Base-by-base conservation (phyloP, 139 green algal genomes). In the Microglena sp. region DNA sequence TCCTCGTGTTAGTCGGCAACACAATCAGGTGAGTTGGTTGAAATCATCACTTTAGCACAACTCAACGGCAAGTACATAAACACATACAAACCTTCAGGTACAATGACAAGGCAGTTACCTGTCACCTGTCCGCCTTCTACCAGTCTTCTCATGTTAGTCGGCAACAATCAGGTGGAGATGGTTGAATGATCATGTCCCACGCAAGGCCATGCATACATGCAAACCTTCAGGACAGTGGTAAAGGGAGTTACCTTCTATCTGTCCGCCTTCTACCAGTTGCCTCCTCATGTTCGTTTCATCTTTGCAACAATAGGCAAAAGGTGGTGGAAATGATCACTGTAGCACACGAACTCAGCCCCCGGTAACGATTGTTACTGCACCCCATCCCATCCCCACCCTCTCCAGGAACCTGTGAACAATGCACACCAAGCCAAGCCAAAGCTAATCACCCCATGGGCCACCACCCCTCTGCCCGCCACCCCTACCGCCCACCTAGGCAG, bases 251-350 rank as follows among this genome's bases (percentile, higher is more conserved):
- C 40, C 40, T 50, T 11, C 40, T 18, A 11, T 18, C 40, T 18
- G 15, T 18, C 40, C 40, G 11, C 15, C 11, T 50, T 50, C 15
- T 24, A 50, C 11, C 40, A 24, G 11, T 50, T 18, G 68, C 59
- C 59, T 74, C 18, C 33, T 74, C 22, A 45, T 74, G 28, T 18
- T 74, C 45, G 67, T n/a, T n/a, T n/a, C n/a, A n/a, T n/a, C n/a
- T n/a, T n/a, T n/a, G n/a, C n/a, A n/a, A n/a, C 11, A 50, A 24
- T 50, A 50, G 18, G 15, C 40, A 11, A 50, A 50, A 50, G 18
- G 40, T 50, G 11, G 18, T 24, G 18, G 40, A 50, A 50, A 50
- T 50, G 18, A 50, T 18, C 18, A 50, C 40, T 50, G 11, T 50
- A 18, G 40, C 18, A 50, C 18, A n/a, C n/a, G n/a, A 11, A 50